These are phyloP conservation scores for Pyrus pyrifolia DNA, from an alignment of 306 rosid genomes.

Conservation along the genomic window DNA sequence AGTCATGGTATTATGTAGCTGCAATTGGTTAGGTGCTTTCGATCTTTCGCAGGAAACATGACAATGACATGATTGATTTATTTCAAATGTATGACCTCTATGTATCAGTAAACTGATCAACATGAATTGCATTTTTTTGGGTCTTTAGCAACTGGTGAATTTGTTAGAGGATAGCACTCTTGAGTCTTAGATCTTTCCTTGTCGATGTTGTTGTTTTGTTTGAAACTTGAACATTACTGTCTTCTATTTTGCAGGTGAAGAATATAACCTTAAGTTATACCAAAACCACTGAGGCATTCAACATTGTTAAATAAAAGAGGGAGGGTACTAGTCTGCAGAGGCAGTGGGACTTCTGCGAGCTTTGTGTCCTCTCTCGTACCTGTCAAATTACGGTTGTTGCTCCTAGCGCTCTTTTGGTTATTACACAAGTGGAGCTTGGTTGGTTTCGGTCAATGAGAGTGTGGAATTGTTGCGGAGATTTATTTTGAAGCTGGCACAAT, in stretches of 20 bases:
- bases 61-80: background rate
- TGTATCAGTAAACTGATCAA: background rate
- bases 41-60: background rate
- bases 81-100: background rate
- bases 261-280: background rate
- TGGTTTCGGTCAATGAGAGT: constrained; percentile 21
- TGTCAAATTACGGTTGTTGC: constrained; percentile 15
- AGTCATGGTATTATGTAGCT: background rate
- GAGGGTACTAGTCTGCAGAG: constrained; percentile 69
- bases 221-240: constrained; percentile 12
- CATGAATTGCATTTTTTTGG: background rate
- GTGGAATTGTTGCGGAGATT: constrained; percentile 25
- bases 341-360: constrained; percentile 70
- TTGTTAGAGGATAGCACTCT: constrained; percentile 6
- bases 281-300: constrained; percentile 15
- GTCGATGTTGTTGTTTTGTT: constrained; percentile 5
- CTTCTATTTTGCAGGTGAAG: constrained; percentile 45
- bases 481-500: constrained; percentile 47
- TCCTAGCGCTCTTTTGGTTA: constrained; percentile 18
- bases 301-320: constrained; percentile 34
- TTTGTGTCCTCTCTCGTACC: constrained; percentile 60
- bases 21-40: background rate
- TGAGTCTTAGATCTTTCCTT: background rate
- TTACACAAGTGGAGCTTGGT: constrained; percentile 18
- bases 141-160: constrained; percentile 5